These are phyloP conservation scores for Smallanthus sonchifolius DNA, from an alignment of 129 eudicot species.

Conservation along the genomic window DNA sequence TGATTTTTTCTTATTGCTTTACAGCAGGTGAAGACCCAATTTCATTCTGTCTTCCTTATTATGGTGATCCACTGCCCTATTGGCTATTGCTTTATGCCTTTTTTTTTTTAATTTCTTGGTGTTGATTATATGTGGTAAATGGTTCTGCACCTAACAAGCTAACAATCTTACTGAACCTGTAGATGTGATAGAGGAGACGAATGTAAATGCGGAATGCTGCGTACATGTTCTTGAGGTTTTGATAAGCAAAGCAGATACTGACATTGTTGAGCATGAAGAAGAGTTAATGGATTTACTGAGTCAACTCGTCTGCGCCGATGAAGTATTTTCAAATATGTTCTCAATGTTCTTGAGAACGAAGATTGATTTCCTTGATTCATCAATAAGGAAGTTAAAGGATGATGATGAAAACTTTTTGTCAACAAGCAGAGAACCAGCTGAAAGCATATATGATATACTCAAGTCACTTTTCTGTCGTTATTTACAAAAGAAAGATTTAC, in stretches of 20 bases:
- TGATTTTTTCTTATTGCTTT: constrained; percentile 11
- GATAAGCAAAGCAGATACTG: constrained; percentile 47
- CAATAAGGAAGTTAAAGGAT: constrained; percentile 32
- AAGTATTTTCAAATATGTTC: constrained; percentile 39
- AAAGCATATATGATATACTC: constrained; percentile 39
- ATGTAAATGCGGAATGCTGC: constrained; percentile 40
- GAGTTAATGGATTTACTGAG: constrained; percentile 41
- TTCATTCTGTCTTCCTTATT: constrained; percentile 33
- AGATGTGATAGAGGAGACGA: constrained; percentile 55
- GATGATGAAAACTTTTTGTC: constrained; percentile 12
- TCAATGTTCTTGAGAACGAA: constrained; percentile 31
- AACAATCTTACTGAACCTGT: constrained; percentile 19
- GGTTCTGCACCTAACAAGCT: constrained; percentile 1
- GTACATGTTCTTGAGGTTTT: constrained; percentile 42
- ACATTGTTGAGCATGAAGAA: constrained; percentile 54
- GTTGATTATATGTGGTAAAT: background rate
- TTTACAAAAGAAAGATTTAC: constrained; percentile 29
- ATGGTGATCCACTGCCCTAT: constrained; percentile 33
- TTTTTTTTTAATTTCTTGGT: background rate
- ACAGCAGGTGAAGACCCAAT: constrained; percentile 27
- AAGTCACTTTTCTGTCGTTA: constrained; percentile 34
- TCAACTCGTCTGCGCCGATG: constrained; percentile 47
- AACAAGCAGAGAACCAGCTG: constrained; percentile 36
- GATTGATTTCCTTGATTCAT: constrained; percentile 30
- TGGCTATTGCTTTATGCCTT: background rate